Evolutionary conservation across 345 rosid genomes (phyloP).

Genomic region (Ailanthus altissimus): DNA sequence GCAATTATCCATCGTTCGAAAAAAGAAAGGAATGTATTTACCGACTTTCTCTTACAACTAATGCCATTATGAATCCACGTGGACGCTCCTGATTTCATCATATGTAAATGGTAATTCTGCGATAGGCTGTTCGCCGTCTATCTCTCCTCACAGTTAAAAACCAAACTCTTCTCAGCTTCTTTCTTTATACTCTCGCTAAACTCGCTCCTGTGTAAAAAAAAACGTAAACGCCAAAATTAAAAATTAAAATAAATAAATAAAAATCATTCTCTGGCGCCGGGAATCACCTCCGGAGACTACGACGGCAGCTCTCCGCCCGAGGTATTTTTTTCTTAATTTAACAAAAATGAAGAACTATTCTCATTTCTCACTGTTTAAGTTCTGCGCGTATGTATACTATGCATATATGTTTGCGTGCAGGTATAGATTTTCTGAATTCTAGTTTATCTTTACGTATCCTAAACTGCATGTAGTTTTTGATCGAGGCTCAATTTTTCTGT

Average conservation of each 20-base stretch:
- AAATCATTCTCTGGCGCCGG: background rate
- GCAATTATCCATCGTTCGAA: too few relatives aligned
- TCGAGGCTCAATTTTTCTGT: background rate
- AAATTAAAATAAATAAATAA: too few relatives aligned
- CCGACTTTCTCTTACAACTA: too few relatives aligned
- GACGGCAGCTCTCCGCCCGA: background rate
- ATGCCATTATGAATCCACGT: background rate
- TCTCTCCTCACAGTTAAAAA: background rate
- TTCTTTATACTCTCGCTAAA: background rate
- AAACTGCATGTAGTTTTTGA: conserved; percentile 1
- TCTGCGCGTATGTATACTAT: background rate
- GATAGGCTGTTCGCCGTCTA: background rate
- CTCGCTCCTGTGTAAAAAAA: background rate
- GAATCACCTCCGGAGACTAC: background rate
- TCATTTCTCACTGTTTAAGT: background rate
- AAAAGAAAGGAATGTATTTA: too few relatives aligned
- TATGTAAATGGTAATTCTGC: background rate
- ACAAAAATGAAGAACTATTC: background rate
- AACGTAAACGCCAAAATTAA: background rate
- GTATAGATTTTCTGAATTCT: background rate
- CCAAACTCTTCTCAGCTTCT: background rate
- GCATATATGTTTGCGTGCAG: background rate
- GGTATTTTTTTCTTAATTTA: background rate
- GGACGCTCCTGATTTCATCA: background rate
- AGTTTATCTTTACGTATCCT: background rate